A percentile compares a stretch with the other conserved stretches of the same genome.
Conservation (phyloP, 2,329 filamentous ascomycete genomes). For the Dothideomycetes sp. region DNA sequence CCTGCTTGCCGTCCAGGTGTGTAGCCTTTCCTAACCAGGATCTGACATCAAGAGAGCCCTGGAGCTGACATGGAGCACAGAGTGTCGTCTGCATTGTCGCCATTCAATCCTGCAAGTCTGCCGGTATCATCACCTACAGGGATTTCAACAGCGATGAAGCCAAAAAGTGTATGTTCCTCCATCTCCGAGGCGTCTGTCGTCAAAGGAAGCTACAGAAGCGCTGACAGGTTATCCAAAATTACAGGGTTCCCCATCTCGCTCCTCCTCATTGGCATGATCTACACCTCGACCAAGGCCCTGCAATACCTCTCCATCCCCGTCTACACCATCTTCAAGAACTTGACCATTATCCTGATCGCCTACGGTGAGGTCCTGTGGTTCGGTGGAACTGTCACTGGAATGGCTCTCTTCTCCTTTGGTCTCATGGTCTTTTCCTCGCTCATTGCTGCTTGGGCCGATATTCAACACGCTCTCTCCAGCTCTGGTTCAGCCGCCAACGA, state of each 20-base stretch:
- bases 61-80: conserved; percentile 37
- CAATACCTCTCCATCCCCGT: conserved; percentile 96
- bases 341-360: conserved; percentile 97
- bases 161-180: conserved; percentile 64
- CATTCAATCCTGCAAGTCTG: conserved; percentile 72
- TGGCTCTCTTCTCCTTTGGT: conserved; percentile 87
- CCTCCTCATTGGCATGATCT: conserved; percentile 97
- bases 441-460: conserved; percentile 94
- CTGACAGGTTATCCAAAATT: conserved; percentile 2
- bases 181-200: not conserved
- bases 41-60: not conserved
- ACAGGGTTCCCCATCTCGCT: conserved; percentile 92
- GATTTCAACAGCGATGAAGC: conserved; percentile 85
- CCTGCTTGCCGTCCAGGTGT: conserved; percentile 83
- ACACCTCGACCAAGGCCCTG: conserved; percentile 90
- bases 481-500: conserved; percentile 48
- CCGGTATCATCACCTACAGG: conserved; percentile 71
- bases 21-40: conserved; percentile 22
- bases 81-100: conserved; percentile 79
- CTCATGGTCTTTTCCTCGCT: conserved; percentile 94
- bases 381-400: conserved; percentile 77
- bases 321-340: conserved; percentile 99
- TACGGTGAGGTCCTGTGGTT: conserved; percentile 99
- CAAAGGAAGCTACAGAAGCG: conserved; percentile 6
- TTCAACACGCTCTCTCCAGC: conserved; percentile 62